Evolutionary conservation across 495 filamentous ascomycete species (phyloP).

Genomic region (Daldinia loculata): DNA sequence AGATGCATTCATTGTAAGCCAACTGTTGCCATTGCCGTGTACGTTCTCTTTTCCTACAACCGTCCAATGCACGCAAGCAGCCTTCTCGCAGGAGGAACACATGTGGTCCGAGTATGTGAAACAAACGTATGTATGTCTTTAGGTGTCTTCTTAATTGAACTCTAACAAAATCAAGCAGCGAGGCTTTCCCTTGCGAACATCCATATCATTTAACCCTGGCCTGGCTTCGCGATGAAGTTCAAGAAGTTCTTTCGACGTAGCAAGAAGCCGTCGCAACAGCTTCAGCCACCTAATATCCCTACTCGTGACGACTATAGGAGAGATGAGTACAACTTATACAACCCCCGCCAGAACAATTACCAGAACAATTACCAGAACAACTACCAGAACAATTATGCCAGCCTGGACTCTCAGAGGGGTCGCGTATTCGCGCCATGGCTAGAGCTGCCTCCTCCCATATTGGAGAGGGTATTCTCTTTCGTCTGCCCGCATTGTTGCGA

Average conservation of each 20-base stretch:
- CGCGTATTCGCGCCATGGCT: conserved; percentile 45
- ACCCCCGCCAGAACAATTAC: conserved; percentile 18
- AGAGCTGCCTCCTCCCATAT: conserved; percentile 67
- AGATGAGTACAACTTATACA: conserved; percentile 43
- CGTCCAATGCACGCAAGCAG: not conserved
- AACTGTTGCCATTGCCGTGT: not conserved
- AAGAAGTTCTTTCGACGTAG: conserved; percentile 57
- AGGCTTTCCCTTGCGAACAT: conserved; percentile 4
- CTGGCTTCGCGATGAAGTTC: conserved; percentile 36
- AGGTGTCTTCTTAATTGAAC: not conserved
- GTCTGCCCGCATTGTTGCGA: conserved; percentile 87
- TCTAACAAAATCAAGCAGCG: not conserved
- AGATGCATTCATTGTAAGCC: not conserved
- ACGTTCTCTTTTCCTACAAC: not conserved
- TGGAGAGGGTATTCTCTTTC: conserved; percentile 77
- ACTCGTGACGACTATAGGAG: conserved; percentile 36
- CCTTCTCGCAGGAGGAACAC: not conserved
- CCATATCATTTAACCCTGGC: not conserved
- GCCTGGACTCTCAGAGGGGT: conserved; percentile 33
- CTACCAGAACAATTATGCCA: conserved; percentile 16
- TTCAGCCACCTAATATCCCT: conserved; percentile 30
- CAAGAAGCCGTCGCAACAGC: conserved; percentile 43
- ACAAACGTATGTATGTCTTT: conserved; percentile 1
- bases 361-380: conserved; percentile 19
- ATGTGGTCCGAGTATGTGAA: conserved; percentile 3